Evolutionary conservation across 192 early-diverging fungal genomes (phyloP).

Genomic region (Dimargaris cristalligena): DNA sequence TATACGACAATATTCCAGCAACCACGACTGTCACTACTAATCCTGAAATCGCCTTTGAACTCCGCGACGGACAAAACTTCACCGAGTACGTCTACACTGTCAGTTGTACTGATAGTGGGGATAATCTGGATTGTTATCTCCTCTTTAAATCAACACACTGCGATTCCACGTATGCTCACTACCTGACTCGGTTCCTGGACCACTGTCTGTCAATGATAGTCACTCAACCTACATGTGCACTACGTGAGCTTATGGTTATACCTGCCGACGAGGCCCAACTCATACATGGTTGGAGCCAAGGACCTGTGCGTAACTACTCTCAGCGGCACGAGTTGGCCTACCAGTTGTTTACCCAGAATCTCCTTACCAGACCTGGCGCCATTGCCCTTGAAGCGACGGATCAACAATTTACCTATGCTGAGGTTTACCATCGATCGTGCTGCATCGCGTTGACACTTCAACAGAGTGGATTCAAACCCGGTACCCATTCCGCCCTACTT

Average conservation of each 20-base stretch:
- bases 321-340: not conserved
- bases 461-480: not conserved
- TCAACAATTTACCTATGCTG: not conserved
- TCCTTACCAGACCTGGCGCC: not conserved
- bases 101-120: not conserved
- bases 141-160: not conserved
- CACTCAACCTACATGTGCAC: not conserved
- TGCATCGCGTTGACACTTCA: not conserved
- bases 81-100: constrained; percentile 3
- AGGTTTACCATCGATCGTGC: not conserved
- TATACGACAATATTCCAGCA: not conserved
- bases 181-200: not conserved
- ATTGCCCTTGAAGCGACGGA: not conserved
- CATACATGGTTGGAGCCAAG: not conserved
- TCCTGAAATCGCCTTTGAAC: too few relatives aligned
- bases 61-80: not conserved
- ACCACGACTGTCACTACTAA: too few relatives aligned
- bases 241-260: not conserved
- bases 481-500: not conserved
- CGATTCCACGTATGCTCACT: not conserved
- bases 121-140: not conserved
- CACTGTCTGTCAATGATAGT: not conserved
- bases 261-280: not conserved
- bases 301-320: not conserved
- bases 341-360: not conserved